phyloP scores from a whole-genome alignment of 75 land plant genomes.

The Cupressus sempervirens region DNA sequence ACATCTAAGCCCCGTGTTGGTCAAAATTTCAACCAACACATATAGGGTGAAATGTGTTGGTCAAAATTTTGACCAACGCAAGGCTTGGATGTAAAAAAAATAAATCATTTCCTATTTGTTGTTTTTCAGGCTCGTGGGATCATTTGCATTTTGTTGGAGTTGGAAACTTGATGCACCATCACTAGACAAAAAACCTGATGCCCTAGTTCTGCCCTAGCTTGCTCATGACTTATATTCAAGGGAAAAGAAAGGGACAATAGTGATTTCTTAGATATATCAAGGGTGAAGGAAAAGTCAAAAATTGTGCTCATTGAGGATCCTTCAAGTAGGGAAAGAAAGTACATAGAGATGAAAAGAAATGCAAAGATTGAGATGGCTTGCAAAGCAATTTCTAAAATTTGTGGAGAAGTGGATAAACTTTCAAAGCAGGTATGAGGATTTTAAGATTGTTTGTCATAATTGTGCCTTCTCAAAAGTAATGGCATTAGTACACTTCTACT shows the following conservation, averaged over 20 bases:
- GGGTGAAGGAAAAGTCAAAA: constrained; percentile 76
- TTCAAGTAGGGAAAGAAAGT: constrained; percentile 60
- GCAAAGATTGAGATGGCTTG: constrained; percentile 55
- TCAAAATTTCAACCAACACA: too few species aligned
- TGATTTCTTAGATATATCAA: constrained; percentile 57
- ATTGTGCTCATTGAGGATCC: constrained; percentile 69
- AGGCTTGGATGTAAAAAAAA: too few species aligned
- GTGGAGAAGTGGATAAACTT: constrained; percentile 59
- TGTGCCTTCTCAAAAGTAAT: neutral
- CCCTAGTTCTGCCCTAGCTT: too few species aligned
- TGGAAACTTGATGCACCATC: too few species aligned
- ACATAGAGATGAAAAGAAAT: constrained; percentile 54
- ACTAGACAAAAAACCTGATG: too few species aligned
- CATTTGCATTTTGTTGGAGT: too few species aligned
- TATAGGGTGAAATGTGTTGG: too few species aligned
- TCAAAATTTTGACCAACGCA: too few species aligned
- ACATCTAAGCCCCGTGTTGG: too few species aligned
- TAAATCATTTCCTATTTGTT: too few species aligned
- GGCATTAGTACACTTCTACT: neutral
- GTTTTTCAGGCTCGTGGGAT: too few species aligned
- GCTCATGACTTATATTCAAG: constrained; percentile 57
- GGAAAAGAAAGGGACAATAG: constrained; percentile 66
- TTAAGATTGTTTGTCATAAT: neutral
- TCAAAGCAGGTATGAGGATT: constrained; percentile 50
- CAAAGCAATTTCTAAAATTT: constrained; percentile 46